Conservation (phyloP, 257 asterid genomes). For the Prunella vulgaris region DNA sequence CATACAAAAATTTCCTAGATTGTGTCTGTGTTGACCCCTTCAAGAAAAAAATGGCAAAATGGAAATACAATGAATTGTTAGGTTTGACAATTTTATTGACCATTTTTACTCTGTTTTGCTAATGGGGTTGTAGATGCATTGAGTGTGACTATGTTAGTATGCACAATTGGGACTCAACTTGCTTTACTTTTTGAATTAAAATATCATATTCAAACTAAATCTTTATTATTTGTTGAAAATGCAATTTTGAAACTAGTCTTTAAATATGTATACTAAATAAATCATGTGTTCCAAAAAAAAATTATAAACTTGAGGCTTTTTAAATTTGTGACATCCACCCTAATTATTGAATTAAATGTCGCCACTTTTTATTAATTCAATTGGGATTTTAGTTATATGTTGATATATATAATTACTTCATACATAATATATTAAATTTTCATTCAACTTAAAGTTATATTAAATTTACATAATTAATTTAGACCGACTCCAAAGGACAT, state of each 20-base stretch:
- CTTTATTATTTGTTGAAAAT: neutral
- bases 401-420: no score
- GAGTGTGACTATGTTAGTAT: constrained; percentile 21
- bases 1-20: constrained; percentile 14
- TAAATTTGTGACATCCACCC: no score
- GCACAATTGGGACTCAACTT: constrained; percentile 19
- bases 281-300: no score
- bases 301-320: no score
- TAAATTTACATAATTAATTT: no score
- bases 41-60: constrained; percentile 22
- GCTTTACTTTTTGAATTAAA: constrained; percentile 11
- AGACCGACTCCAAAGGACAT: no score
- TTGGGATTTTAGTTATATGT: no score
- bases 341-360: no score
- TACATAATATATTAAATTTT: no score
- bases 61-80: constrained; percentile 19
- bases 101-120: constrained; percentile 12
- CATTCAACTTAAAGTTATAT: no score
- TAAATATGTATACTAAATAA: neutral
- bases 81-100: constrained; percentile 27
- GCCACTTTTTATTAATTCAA: no score
- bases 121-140: constrained; percentile 29
- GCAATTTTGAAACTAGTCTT: neutral
- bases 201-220: constrained; percentile 9
- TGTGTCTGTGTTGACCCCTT: constrained; percentile 21